Percentiles rank a stretch among this genome's conserved stretches.
phyloP scores from a whole-genome alignment of 2,329 filamentous ascomycete genomes.

The Claviceps maximensis region DNA sequence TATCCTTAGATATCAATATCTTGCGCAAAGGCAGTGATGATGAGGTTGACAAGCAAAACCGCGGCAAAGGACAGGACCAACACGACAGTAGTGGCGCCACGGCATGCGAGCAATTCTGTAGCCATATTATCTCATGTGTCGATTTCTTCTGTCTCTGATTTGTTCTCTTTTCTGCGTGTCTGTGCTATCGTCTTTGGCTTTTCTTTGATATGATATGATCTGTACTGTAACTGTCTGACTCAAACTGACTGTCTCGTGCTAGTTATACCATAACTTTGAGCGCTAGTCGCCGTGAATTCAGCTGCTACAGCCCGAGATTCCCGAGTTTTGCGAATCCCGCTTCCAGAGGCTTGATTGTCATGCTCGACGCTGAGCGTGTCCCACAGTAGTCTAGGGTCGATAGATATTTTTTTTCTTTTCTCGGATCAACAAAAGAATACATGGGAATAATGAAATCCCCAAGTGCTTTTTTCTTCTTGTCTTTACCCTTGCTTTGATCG shows the following conservation, averaged over 20 bases:
- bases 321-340: constrained; percentile 25
- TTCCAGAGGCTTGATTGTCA: constrained; percentile 14
- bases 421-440: constrained; percentile 10
- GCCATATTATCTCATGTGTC: constrained; percentile 25
- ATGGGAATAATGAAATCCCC: background rate
- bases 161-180: constrained; percentile 14
- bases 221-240: constrained; percentile 18
- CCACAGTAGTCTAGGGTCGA: constrained; percentile 19
- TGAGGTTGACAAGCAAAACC: background rate
- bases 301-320: constrained; percentile 33
- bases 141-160: constrained; percentile 19
- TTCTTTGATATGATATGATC: constrained; percentile 10
- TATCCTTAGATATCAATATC: background rate
- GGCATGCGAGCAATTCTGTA: constrained; percentile 3
- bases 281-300: constrained; percentile 44
- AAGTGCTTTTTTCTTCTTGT: background rate
- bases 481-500: background rate
- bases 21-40: background rate
- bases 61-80: constrained; percentile 6
- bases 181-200: constrained; percentile 59
- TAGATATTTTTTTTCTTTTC: constrained; percentile 18
- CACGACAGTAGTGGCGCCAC: constrained; percentile 24
- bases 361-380: constrained; percentile 24
- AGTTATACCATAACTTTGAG: constrained; percentile 53
- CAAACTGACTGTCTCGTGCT: constrained; percentile 33